Evolutionary conservation across 768 basidiomycete genomes (phyloP), one percentile per base, ranked within the genome.

Genomic region (Russula lepida): DNA sequence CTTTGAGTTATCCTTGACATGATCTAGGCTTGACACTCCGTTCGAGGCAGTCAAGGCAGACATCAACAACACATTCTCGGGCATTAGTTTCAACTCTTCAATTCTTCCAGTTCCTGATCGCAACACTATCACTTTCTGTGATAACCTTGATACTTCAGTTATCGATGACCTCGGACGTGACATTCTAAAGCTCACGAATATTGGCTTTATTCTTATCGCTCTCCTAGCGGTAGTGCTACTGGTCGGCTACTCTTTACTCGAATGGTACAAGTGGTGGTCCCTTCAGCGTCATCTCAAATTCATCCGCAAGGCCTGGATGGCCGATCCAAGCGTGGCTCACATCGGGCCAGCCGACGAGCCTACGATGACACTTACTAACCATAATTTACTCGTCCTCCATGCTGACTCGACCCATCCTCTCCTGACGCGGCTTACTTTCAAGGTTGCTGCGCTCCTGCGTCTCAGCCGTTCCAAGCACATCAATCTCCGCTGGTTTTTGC

Each of bases 181-280:
- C 67, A 77, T 99, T n/a, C 75, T 89, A 67, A 83, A 85, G 72
- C 79, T 88, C 35, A 83, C 89, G 17, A 88, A 86, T 74, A 87
- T 95, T 58, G 89, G 88, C 28, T 84, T 82, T 30, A 75, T 89
- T 53, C 78, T 98, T 59, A 74, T 97, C 65, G 78, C 91, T 56
- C 71, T 84, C 46, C 72, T 87, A 39, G 84, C 88, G n/a, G 71
- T 92, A 41, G 67, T 92, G 57, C 80, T 95, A 53, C 78, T 94
- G 66, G 83, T 78, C 9, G 83, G 83, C 37, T 82, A 93, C 72
- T 88, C 84, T 64, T 71, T 85, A 4, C 75, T 95, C 67, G 91
- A 93, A 67, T 93, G 92, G 89, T 93, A 85, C 78, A 88, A 88
- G 68, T 97, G 92, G 89, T 78, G 81, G 13, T 83, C 75, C 70